Evolutionary conservation across 75 land plant species (phyloP).

Genomic region (Ceratopteris richardii): DNA sequence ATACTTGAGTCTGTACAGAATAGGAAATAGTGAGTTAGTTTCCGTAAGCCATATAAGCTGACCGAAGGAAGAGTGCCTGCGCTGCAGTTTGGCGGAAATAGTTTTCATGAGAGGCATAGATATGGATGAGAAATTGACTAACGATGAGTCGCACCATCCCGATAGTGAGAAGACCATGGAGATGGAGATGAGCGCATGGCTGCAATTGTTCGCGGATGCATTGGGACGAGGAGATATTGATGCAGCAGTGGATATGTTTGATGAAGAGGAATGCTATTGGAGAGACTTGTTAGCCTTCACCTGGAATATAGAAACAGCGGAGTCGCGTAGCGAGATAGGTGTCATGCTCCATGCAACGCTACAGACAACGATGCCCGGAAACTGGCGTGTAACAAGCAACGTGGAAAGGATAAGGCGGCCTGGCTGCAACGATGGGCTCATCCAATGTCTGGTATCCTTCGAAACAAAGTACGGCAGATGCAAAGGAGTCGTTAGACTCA

Average conservation of each 20-base stretch:
- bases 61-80: no score
- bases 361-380: neutral
- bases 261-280: slow-evolving; percentile 9
- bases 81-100: no score
- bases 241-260: neutral
- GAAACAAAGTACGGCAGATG: neutral
- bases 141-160: no score
- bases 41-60: no score
- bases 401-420: no score
- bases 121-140: no score
- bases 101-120: no score
- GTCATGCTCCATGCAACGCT: slow-evolving; percentile 8
- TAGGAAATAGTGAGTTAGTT: no score
- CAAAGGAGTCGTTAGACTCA: slow-evolving; percentile 3
- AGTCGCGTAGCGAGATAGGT: slow-evolving; percentile 1
- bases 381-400: no score
- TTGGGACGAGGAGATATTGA: neutral
- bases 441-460: neutral
- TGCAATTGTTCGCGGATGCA: neutral
- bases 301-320: slow-evolving; percentile 8
- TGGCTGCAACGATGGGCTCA: neutral
- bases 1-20: no score
- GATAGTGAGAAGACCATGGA: no score
- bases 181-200: neutral
- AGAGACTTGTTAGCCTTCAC: slow-evolving; percentile 7